phyloP scores from a whole-genome alignment of 441 rosid species.

The Omphalea diandra region DNA sequence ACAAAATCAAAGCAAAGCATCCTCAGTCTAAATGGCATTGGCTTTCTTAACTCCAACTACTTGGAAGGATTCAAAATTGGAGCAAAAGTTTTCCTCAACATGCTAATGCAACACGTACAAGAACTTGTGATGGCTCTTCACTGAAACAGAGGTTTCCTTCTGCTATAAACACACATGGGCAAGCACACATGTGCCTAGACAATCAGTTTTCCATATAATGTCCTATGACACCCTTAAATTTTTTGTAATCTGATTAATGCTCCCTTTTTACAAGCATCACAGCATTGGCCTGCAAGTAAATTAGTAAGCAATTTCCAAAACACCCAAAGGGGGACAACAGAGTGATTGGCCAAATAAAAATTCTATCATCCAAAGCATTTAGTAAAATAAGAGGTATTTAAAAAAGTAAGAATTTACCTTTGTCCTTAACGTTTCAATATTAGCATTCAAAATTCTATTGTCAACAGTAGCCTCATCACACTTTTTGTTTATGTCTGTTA shows the following conservation, averaged over 20 bases:
- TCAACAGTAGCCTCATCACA: constrained; percentile 79
- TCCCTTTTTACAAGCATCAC: background rate
- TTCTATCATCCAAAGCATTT: no score
- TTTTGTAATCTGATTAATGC: constrained; percentile 3
- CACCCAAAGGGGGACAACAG: background rate
- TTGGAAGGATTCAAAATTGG: constrained; percentile 5
- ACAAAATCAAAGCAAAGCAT: constrained; percentile 8
- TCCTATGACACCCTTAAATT: constrained; percentile 5
- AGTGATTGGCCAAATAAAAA: background rate
- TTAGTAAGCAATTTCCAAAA: constrained; percentile 3
- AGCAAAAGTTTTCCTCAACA: constrained; percentile 9
- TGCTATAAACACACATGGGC: constrained; percentile 16
- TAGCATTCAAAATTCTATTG: constrained; percentile 91
- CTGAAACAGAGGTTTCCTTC: constrained; percentile 15
- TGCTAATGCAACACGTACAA: constrained; percentile 2
- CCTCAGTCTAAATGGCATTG: background rate
- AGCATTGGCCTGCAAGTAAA: constrained; percentile 1
- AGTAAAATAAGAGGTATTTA: background rate
- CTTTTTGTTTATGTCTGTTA: constrained; percentile 70
- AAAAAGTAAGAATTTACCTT: constrained; percentile 47
- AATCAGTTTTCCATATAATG: constrained; percentile 14
- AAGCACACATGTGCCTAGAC: background rate
- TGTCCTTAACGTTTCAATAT: constrained; percentile 87
- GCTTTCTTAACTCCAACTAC: constrained; percentile 3
- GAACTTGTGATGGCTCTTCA: background rate